Percentiles rank a stretch among this genome's conserved stretches.
These are phyloP conservation scores for Aspergillus sp. DNA, from an alignment of 2,329 filamentous ascomycete genomes.

Conservation along the genomic window DNA sequence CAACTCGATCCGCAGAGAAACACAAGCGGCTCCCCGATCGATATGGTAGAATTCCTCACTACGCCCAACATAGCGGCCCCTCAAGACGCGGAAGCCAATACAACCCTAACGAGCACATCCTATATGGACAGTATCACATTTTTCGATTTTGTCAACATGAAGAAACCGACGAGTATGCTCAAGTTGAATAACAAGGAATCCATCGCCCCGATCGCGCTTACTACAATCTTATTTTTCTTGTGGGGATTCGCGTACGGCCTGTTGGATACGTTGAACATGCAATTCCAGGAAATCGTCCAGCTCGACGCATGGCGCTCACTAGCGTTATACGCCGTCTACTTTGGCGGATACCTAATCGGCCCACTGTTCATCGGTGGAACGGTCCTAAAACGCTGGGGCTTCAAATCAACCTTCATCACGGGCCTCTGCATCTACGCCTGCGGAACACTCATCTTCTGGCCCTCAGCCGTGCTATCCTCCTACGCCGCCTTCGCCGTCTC, in stretches of 20 bases:
- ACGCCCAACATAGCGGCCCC: conserved; percentile 36
- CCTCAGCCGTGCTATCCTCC: conserved; percentile 55
- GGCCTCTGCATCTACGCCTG: conserved; percentile 58
- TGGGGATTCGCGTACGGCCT: conserved; percentile 91
- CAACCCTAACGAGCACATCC: conserved; percentile 28
- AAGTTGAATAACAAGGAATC: conserved; percentile 53
- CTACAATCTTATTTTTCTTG: conserved; percentile 75
- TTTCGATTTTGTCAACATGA: conserved; percentile 58
- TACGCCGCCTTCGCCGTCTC: conserved; percentile 55
- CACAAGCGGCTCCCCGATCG: conserved; percentile 7
- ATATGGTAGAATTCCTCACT: conserved; percentile 50
- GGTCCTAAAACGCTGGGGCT: conserved; percentile 53
- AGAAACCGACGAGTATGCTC: conserved; percentile 51
- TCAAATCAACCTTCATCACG: conserved; percentile 56
- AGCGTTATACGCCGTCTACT: conserved; percentile 56
- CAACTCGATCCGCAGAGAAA: conserved; percentile 4
- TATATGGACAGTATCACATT: conserved; percentile 41
- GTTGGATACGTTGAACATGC: conserved; percentile 68
- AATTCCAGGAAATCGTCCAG: conserved; percentile 49
- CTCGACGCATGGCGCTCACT: conserved; percentile 28
- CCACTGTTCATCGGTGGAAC: conserved; percentile 50
- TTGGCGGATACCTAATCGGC: conserved; percentile 51
- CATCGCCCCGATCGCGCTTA: conserved; percentile 53
- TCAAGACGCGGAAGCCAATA: conserved; percentile 31
- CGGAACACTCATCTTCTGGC: conserved; percentile 58